A percentile compares a stretch with the other conserved stretches of the same genome.
These are phyloP conservation scores for Cyanodermella asteris DNA, from an alignment of 2,329 filamentous ascomycete genomes.

Conservation along the genomic window DNA sequence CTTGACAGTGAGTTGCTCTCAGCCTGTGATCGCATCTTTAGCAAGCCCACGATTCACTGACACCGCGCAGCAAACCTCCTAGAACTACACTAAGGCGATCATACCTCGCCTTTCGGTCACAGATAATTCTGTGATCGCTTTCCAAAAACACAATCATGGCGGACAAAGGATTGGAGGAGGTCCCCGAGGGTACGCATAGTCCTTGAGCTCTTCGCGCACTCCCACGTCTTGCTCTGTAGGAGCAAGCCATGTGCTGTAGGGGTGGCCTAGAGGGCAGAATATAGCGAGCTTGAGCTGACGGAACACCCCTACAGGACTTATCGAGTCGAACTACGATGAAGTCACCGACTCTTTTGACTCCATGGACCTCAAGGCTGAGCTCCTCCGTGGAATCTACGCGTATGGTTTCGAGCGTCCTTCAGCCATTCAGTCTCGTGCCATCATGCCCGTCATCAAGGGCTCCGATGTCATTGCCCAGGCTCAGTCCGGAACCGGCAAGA, in stretches of 20 bases:
- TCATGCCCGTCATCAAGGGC: slow-evolving; percentile 99
- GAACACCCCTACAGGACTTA: slow-evolving; percentile 47
- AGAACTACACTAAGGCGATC: no score
- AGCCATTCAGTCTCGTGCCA: slow-evolving; percentile 98
- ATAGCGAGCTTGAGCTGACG: no score
- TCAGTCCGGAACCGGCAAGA: slow-evolving; percentile 99
- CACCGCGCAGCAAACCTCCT: no score
- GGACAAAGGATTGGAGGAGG: slow-evolving; percentile 94
- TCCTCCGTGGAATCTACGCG: slow-evolving; percentile 94
- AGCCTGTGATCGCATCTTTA: neutral
- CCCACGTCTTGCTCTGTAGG: no score
- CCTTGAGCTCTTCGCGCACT: no score
- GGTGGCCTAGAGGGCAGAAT: no score
- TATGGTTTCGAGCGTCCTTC: slow-evolving; percentile 99
- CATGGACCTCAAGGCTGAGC: slow-evolving; percentile 92
- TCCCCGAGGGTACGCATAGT: slow-evolving; percentile 66
- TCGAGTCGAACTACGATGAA: slow-evolving; percentile 99
- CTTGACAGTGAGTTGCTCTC: neutral
- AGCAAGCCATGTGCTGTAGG: no score
- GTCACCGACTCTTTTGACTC: slow-evolving; percentile 97
- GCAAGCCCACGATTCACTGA: neutral
- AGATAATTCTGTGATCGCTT: neutral
- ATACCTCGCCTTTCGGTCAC: neutral
- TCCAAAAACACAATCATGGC: slow-evolving; percentile 87
- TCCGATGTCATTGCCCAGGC: slow-evolving; percentile 99